phyloP scores from a whole-genome alignment of 1,284 basidiomycete genomes.

The Cerrena zonata region DNA sequence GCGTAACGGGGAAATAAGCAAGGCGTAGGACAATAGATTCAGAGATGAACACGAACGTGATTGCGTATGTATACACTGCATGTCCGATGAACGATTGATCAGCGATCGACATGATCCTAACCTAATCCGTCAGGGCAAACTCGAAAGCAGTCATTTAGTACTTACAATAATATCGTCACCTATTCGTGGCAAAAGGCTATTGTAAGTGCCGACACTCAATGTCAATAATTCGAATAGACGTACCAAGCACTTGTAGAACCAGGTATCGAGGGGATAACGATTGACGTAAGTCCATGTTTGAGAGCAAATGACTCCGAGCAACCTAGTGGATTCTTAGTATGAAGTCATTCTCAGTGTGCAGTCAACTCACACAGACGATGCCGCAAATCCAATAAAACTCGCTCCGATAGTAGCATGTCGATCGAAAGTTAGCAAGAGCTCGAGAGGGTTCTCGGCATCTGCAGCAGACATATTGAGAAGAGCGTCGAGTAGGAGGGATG shows the following conservation, averaged over 20 bases:
- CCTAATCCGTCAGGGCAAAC: slow-evolving; percentile 2
- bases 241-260: slow-evolving; percentile 51
- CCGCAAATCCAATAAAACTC: slow-evolving; percentile 50
- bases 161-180: slow-evolving; percentile 45
- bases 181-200: no score
- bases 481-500: not conserved
- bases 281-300: slow-evolving; percentile 52
- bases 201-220: no score
- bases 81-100: slow-evolving; percentile 55
- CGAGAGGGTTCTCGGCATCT: slow-evolving; percentile 6
- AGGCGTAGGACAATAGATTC: not conserved
- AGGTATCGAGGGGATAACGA: slow-evolving; percentile 49
- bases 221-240: slow-evolving; percentile 29
- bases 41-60: slow-evolving; percentile 37
- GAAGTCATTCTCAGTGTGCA: not conserved
- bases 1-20: slow-evolving; percentile 1
- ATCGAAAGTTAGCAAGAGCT: slow-evolving; percentile 23
- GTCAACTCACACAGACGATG: slow-evolving; percentile 36
- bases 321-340: slow-evolving; percentile 21
- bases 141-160: slow-evolving; percentile 1
- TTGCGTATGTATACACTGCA: slow-evolving; percentile 50
- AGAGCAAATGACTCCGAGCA: slow-evolving; percentile 46
- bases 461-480: not conserved
- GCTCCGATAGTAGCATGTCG: slow-evolving; percentile 53
- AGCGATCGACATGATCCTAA: slow-evolving; percentile 44